Base-by-base conservation (phyloP, 371 early-diverging fungal species). In the Mortierella sp. region DNA sequence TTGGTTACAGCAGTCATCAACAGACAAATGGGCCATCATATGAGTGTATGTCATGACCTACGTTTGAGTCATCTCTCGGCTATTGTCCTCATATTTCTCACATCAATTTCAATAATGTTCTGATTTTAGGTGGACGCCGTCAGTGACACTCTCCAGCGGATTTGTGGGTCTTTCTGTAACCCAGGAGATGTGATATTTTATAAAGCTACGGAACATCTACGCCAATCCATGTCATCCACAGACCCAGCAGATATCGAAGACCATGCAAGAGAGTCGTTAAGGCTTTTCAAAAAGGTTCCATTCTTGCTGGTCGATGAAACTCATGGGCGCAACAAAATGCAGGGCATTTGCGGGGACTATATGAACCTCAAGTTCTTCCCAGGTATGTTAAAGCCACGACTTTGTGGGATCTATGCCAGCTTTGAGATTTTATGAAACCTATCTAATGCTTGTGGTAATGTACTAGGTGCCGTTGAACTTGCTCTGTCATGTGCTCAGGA, bases 111-210 rank as follows among this genome's bases (percentile, higher is more conserved):
- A 19, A n/a, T n/a, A n/a, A n/a, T n/a, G n/a, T n/a, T 68, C 23
- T 68, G 7, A 13, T 12, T 23, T 42, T 64, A 79, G 80, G 80
- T 81, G 29, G 85, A 88, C 63, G 79, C 87, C 19, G 86, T 88
- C 12, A 88, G 86, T 45, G 84, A 85, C 45, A 66, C 85, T 5
- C 84, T 96, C 49, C 89, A 91, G 65, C 75, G 88, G 34, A 86
- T 88, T 22, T 96, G 96, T 77, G 90, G 92, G 47, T 83, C 90
- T 0, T 92, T 96, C 70, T 96, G 94, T 77, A 86, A 85, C 9
- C 72, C 86, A 2, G 88, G 86, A 22, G 96, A 96, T 66, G 89
- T 95, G n/a, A 76, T 88, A 0, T 87, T 94, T 53, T 95, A 90
- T 85, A 89, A 91, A 85, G 95, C 92, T 12, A 82, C 88, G 3